phyloP scores from a whole-genome alignment of 805 yeast species.

The Lachancea cidri region DNA sequence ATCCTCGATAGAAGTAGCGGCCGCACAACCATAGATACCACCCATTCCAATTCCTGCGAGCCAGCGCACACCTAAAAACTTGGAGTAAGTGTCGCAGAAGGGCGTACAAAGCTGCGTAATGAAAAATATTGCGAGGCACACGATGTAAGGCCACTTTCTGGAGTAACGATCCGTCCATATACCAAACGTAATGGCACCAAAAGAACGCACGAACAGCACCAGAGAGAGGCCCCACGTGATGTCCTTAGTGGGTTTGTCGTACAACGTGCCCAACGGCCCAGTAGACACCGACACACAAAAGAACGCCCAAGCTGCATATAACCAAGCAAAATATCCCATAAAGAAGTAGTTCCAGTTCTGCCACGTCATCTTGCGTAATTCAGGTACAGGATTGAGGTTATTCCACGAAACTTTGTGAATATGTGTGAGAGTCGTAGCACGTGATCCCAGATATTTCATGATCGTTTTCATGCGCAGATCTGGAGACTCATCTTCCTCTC shows the following conservation, averaged over 20 bases:
- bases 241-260: slow-evolving; percentile 41
- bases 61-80: slow-evolving; percentile 59
- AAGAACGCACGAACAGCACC: slow-evolving; percentile 65
- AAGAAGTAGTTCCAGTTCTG: slow-evolving; percentile 53
- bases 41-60: slow-evolving; percentile 69
- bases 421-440: slow-evolving; percentile 26
- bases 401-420: slow-evolving; percentile 23
- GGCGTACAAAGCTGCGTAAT: slow-evolving; percentile 63
- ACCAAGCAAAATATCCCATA: slow-evolving; percentile 62
- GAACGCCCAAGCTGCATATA: slow-evolving; percentile 69
- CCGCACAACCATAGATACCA: slow-evolving; percentile 60
- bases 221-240: slow-evolving; percentile 72
- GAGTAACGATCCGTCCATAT: slow-evolving; percentile 56
- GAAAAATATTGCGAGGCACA: slow-evolving; percentile 46
- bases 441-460: slow-evolving; percentile 17
- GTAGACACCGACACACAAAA: slow-evolving; percentile 58
- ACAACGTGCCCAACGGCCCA: slow-evolving; percentile 43
- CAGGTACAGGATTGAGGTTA: slow-evolving; percentile 41
- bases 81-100: slow-evolving; percentile 51
- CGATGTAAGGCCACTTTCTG: slow-evolving; percentile 61
- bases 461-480: slow-evolving; percentile 7
- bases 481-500: slow-evolving; percentile 11
- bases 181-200: slow-evolving; percentile 67
- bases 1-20: slow-evolving; percentile 64
- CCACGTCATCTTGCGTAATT: slow-evolving; percentile 33